A percentile compares a stretch with the other conserved stretches of the same genome.
phyloP scores from a whole-genome alignment of 1,139 yeast species.

The Pichia kudriavzevii region DNA sequence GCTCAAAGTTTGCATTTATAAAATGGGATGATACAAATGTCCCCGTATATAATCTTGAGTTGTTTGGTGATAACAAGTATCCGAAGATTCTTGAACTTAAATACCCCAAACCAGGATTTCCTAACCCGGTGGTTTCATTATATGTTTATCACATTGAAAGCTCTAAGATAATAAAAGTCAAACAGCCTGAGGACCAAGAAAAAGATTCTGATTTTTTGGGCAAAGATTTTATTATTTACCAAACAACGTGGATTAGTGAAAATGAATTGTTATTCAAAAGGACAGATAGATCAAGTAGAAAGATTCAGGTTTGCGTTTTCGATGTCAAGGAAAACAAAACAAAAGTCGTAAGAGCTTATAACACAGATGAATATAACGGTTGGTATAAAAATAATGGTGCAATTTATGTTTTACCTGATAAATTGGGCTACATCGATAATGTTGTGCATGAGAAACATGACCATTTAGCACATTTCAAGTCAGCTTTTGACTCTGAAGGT shows the following conservation, averaged over 20 bases:
- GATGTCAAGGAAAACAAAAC: constrained; percentile 27
- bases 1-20: constrained; percentile 54
- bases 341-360: constrained; percentile 35
- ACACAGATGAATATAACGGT: constrained; percentile 46
- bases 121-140: constrained; percentile 57
- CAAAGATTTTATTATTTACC: constrained; percentile 55
- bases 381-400: constrained; percentile 42
- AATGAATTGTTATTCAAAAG: constrained; percentile 51
- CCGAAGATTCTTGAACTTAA: constrained; percentile 52
- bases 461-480: constrained; percentile 62
- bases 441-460: constrained; percentile 56
- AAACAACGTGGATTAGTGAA: constrained; percentile 61
- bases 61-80: constrained; percentile 47
- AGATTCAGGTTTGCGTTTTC: constrained; percentile 48
- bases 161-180: constrained; percentile 11
- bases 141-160: constrained; percentile 35
- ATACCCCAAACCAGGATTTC: constrained; percentile 86
- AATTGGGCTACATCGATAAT: constrained; percentile 64
- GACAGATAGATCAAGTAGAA: constrained; percentile 65
- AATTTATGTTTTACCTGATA: constrained; percentile 29
- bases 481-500: constrained; percentile 28
- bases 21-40: constrained; percentile 69
- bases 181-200: constrained; percentile 23
- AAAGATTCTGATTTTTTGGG: constrained; percentile 27
- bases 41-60: constrained; percentile 55